Percentiles rank a stretch among this genome's conserved stretches.
These are phyloP conservation scores for Viridothelium virens DNA, from an alignment of 495 filamentous ascomycete species.

Conservation along the genomic window DNA sequence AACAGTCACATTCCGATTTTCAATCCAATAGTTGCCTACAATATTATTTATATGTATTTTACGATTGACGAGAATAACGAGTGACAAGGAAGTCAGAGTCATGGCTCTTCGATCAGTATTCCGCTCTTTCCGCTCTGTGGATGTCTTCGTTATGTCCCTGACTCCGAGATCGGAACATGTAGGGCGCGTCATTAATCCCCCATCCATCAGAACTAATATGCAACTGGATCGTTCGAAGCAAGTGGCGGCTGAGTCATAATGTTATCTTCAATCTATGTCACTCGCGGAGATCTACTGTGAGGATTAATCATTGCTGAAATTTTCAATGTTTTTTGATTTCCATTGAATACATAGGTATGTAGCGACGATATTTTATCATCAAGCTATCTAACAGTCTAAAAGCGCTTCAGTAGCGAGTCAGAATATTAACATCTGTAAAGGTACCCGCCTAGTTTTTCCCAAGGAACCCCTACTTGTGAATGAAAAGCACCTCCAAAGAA, in stretches of 20 bases:
- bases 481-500: background rate
- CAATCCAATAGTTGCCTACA: background rate
- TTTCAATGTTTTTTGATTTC: background rate
- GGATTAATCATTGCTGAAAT: background rate
- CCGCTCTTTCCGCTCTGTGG: no score
- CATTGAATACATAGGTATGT: background rate
- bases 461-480: background rate
- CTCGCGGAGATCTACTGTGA: no score
- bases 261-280: no score
- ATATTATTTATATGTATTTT: background rate
- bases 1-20: background rate
- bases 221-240: no score
- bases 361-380: conserved; percentile 6
- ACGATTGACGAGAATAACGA: background rate
- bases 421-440: conserved; percentile 6
- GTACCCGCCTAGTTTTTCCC: background rate
- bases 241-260: no score
- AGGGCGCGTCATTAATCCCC: background rate
- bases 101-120: background rate
- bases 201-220: no score
- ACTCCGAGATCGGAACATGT: background rate
- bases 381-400: conserved; percentile 13
- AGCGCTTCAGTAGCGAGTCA: background rate
- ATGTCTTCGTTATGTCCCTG: background rate
- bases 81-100: background rate